Evolutionary conservation across 164 flowering plant species (phyloP).

Genomic region (Chloranthus sessilifolius): DNA sequence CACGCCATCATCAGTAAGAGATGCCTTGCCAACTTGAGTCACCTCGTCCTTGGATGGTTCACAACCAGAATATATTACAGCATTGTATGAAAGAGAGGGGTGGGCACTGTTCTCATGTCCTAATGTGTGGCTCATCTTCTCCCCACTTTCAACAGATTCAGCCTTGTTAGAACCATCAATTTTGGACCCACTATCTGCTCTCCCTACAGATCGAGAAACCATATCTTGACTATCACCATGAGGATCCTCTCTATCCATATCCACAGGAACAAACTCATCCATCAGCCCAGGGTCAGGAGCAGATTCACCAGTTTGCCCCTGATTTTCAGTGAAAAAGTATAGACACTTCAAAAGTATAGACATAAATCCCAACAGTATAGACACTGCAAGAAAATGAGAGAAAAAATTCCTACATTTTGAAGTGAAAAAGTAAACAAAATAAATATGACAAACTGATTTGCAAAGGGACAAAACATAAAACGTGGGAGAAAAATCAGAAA

Average conservation of each 20-base stretch:
- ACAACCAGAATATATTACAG: constrained; percentile 53
- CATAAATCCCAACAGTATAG: no score
- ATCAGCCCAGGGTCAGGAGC: constrained; percentile 74
- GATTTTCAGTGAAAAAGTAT: constrained; percentile 82
- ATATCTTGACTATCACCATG: constrained; percentile 89
- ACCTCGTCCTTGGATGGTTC: constrained; percentile 75
- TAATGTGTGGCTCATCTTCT: constrained; percentile 49
- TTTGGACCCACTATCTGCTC: constrained; percentile 96
- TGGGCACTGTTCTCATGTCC: constrained; percentile 38
- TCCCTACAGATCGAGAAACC: constrained; percentile 67
- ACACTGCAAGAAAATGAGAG: no score
- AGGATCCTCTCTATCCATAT: constrained; percentile 67
- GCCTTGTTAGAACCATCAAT: constrained; percentile 76
- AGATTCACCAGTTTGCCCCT: constrained; percentile 93
- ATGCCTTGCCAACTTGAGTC: constrained; percentile 49
- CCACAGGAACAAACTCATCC: constrained; percentile 80
- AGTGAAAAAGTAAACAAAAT: no score
- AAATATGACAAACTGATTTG: no score
- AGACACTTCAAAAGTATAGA: no score
- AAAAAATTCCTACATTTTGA: no score
- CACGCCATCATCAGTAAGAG: constrained; percentile 36
- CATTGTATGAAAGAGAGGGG: constrained; percentile 86
- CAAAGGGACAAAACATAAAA: no score
- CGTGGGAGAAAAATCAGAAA: no score
- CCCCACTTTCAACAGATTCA: constrained; percentile 93